These are phyloP conservation scores for Talaromyces borbonicus DNA, from an alignment of 495 filamentous ascomycete species.

Conservation along the genomic window DNA sequence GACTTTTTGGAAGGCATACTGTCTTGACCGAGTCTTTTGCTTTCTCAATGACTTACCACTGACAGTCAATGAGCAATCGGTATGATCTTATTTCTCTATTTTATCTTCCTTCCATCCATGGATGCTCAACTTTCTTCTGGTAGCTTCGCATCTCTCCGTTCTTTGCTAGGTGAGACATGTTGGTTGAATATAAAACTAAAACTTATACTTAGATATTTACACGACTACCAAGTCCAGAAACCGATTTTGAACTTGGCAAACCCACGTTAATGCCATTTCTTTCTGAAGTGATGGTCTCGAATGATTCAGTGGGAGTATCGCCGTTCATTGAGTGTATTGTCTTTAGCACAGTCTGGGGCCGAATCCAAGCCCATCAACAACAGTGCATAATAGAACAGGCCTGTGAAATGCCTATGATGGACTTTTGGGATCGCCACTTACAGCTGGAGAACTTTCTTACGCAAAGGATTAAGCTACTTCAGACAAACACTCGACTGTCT, in stretches of 20 bases:
- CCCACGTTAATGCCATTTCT: conserved; percentile 30
- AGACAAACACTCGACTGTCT: no score
- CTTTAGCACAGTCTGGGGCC: conserved; percentile 35
- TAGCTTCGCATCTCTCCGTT: no score
- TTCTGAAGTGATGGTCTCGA: conserved; percentile 26
- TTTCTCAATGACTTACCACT: conserved; percentile 27
- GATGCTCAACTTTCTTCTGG: background rate
- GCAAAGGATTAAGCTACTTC: conserved; percentile 22
- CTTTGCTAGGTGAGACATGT: no score
- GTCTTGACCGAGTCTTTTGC: conserved; percentile 33
- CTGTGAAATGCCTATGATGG: conserved; percentile 12
- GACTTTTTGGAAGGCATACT: conserved; percentile 40
- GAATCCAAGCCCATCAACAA: conserved; percentile 32
- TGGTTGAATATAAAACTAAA: background rate
- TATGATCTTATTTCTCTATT: conserved; percentile 8
- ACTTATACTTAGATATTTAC: conserved; percentile 11
- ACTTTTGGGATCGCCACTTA: conserved; percentile 37
- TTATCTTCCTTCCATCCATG: background rate
- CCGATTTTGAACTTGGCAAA: conserved; percentile 37
- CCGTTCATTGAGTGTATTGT: conserved; percentile 38
- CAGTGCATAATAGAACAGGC: conserved; percentile 16
- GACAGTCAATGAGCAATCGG: conserved; percentile 34
- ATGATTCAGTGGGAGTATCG: conserved; percentile 18
- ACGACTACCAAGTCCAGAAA: conserved; percentile 37
- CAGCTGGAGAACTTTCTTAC: conserved; percentile 35